Base-by-base conservation (phyloP, 2,329 filamentous ascomycete genomes). In the Xylaria sp. region DNA sequence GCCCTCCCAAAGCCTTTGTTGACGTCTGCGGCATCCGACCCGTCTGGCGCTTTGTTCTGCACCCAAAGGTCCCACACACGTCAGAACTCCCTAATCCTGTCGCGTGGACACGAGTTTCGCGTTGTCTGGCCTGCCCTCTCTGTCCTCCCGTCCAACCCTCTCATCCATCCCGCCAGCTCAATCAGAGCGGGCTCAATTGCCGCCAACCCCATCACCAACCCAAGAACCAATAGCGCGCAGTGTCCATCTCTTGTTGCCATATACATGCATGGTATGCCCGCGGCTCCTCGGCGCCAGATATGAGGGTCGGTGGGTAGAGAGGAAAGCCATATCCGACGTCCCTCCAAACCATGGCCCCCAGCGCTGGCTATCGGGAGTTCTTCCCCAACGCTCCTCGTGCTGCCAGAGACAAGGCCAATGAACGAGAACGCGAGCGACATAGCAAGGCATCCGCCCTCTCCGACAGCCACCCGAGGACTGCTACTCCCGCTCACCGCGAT, bases 351-450 rank as follows among this genome's bases (percentile, higher is more conserved):
- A 93, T 76, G 76, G 76, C 77, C 72, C 77, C 93, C 89, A 93
- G 92, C 85, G 90, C 91, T 84, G 90, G 90, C 83, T 94, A 94
- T 86, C 92, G 91, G 83, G 90, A 94, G 83, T 96, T 93, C 86
- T 94, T 94, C 81, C 92, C 91, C 74, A 89, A 91, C 79, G 92
- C 91, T 78, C 91, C 92, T 74, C 87, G 88, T 75, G 89, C 88
- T 66, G 84, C 85, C 65, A 84, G 84, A 79, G 85, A 87, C 78
- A 84, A 84, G 76, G 85, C 86, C 72, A 85, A 85, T 78, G 87
- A 90, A 79, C 84, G 88, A 78, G 87, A 89, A 77, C 89, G 85
- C 79, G 84, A 86, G 83, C 88, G 82, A 79, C 80, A 80, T 68
- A 82, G 82, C 72, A 81, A 72, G 52, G 64, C 72, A 64, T 74